Evolutionary conservation across 129 eudicot genomes (phyloP).

Genomic region (Pseudognaphalium luteoalbum): DNA sequence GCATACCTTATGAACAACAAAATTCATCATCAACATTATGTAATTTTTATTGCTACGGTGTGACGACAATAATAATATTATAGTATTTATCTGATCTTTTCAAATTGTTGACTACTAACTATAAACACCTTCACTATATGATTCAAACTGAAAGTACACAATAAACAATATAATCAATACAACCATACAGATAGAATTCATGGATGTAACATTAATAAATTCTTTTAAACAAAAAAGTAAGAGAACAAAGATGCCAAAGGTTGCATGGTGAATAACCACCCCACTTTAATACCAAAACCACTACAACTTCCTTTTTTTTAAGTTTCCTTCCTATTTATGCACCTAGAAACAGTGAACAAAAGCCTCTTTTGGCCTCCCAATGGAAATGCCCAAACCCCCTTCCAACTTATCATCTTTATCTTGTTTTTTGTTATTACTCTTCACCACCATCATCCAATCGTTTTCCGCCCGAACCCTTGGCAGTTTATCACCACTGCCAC

Average conservation of each 20-base stretch:
- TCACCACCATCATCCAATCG: conserved; percentile 25
- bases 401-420: conserved; percentile 27
- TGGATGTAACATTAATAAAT: too few species aligned
- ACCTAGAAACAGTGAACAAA: conserved; percentile 27
- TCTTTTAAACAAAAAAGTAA: not conserved
- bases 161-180: too few species aligned
- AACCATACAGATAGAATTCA: too few species aligned
- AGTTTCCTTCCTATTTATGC: conserved; percentile 25
- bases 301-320: conserved; percentile 14
- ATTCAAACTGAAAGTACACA: too few species aligned
- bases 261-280: conserved; percentile 34
- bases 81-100: too few species aligned
- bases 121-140: too few species aligned
- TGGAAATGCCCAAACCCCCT: conserved; percentile 38
- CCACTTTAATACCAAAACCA: conserved; percentile 42
- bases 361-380: conserved; percentile 35
- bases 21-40: too few species aligned
- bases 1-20: too few species aligned
- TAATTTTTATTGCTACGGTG: too few species aligned
- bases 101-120: too few species aligned
- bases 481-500: conserved; percentile 28
- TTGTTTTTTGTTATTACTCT: conserved; percentile 42
- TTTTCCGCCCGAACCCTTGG: conserved; percentile 45
- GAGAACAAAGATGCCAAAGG: conserved; percentile 15
- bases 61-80: too few species aligned